A percentile compares a stretch with the other conserved stretches of the same genome.
Conservation (phyloP, 208 protist species). For the Ichthyophonus hoferi region DNA sequence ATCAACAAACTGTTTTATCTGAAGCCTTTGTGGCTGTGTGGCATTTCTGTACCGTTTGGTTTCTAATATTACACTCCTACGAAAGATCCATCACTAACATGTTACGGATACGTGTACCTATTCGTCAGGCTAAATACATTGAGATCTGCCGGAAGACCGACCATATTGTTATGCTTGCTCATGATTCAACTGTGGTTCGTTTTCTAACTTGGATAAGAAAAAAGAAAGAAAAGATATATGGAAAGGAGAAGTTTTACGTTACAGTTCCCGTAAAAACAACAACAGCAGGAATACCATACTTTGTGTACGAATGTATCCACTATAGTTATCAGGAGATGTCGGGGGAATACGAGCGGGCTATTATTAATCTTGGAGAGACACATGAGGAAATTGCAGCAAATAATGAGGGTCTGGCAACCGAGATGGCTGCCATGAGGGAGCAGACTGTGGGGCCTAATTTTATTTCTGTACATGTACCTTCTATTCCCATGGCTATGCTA, state of each 20-base stretch:
- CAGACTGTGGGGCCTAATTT: neutral
- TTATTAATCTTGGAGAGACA: neutral
- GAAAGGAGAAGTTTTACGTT: neutral
- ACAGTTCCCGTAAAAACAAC: neutral
- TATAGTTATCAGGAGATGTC: neutral
- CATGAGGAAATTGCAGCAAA: neutral
- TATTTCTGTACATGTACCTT: neutral
- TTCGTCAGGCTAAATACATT: neutral
- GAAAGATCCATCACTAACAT: neutral
- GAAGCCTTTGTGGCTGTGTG: neutral
- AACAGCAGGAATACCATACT: neutral
- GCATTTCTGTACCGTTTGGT: neutral
- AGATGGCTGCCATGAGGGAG: neutral
- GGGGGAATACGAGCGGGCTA: neutral
- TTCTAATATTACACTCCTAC: neutral
- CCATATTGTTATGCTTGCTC: neutral
- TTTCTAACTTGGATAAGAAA: neutral
- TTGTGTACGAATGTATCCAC: neutral
- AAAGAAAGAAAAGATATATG: neutral
- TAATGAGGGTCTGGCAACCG: neutral
- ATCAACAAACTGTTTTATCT: neutral
- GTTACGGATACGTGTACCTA: neutral
- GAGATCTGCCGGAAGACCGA: neutral
- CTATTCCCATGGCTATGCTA: neutral
- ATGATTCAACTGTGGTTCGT: neutral